These are phyloP conservation scores for Rosa hybrid DNA, from an alignment of 331 rosid genomes.

Conservation along the genomic window DNA sequence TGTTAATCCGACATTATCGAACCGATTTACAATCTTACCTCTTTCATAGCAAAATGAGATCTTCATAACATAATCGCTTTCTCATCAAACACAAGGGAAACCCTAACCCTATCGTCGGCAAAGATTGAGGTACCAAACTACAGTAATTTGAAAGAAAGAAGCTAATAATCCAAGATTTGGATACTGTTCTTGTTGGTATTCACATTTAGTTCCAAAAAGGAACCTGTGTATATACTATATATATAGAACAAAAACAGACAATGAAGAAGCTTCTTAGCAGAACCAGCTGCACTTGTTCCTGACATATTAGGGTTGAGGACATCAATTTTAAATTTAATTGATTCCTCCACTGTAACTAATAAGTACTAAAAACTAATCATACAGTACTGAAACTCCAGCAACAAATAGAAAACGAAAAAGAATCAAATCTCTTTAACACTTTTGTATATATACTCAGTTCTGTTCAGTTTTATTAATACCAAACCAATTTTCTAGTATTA, in stretches of 20 bases:
- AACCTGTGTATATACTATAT: background rate
- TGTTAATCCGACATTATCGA: no score
- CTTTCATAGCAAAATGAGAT: background rate
- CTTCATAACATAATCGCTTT: background rate
- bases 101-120: background rate
- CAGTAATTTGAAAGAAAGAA: background rate
- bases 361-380: background rate
- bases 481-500: background rate
- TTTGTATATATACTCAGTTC: background rate
- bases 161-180: background rate
- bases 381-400: background rate
- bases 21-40: background rate
- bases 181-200: background rate
- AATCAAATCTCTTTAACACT: background rate
- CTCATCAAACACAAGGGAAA: background rate
- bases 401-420: background rate
- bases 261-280: slow-evolving; percentile 4
- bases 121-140: background rate
- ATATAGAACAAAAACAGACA: background rate
- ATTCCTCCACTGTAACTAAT: background rate
- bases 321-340: background rate
- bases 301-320: background rate
- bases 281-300: background rate
- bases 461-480: background rate
- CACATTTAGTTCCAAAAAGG: background rate